Percentiles rank a stretch among this genome's conserved stretches.
These are phyloP conservation scores for Nakazawaea populi DNA, from an alignment of 805 yeast genomes.

Conservation along the genomic window DNA sequence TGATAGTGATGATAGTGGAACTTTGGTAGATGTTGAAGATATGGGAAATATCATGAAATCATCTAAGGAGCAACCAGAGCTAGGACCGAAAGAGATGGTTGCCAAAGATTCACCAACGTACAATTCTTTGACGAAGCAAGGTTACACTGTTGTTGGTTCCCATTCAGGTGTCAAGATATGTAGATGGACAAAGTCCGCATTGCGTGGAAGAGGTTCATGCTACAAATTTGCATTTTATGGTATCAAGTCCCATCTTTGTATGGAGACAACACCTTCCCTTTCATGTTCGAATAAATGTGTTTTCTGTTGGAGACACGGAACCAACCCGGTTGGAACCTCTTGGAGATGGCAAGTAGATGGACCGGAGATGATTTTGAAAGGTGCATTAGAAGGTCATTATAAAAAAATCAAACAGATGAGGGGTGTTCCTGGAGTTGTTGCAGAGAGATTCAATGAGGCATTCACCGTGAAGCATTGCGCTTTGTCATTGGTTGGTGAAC, in stretches of 20 bases:
- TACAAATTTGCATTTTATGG: conserved; percentile 92
- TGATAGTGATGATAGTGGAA: conserved; percentile 23
- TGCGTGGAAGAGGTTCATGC: conserved; percentile 92
- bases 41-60: conserved; percentile 56
- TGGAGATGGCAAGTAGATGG: conserved; percentile 97
- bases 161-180: conserved; percentile 95
- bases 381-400: conserved; percentile 86
- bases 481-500: conserved; percentile 88
- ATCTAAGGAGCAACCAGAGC: conserved; percentile 13
- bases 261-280: conserved; percentile 92
- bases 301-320: conserved; percentile 96
- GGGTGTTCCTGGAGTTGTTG: conserved; percentile 92
- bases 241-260: conserved; percentile 82
- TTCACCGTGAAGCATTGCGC: conserved; percentile 90
- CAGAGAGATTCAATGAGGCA: conserved; percentile 87
- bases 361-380: conserved; percentile 77
- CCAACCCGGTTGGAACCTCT: conserved; percentile 91
- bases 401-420: conserved; percentile 89
- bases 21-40: conserved; percentile 80
- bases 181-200: conserved; percentile 93
- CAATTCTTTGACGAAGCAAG: conserved; percentile 85
- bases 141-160: conserved; percentile 87
- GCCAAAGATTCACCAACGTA: conserved; percentile 85
- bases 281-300: conserved; percentile 96
- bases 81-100: conserved; percentile 72